Conservation (phyloP, 1,139 yeast species). For the Zygoascus sp. region DNA sequence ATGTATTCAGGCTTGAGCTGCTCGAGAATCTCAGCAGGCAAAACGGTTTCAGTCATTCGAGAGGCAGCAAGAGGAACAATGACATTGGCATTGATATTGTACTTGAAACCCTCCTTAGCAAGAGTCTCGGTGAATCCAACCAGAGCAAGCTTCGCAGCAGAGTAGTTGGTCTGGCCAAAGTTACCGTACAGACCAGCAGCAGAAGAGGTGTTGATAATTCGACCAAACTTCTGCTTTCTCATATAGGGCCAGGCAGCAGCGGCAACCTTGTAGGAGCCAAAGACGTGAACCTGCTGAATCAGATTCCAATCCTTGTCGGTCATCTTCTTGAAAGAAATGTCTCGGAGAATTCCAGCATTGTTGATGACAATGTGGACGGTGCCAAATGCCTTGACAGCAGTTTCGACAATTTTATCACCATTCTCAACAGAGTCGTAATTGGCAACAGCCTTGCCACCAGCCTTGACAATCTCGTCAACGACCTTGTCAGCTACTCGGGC, state of each 20-base stretch:
- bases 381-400: conserved; percentile 84
- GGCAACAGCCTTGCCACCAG: conserved; percentile 87
- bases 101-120: conserved; percentile 87
- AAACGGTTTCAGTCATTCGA: conserved; percentile 88
- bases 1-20: conserved; percentile 81
- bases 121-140: conserved; percentile 91
- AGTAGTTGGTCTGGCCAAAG: conserved; percentile 94
- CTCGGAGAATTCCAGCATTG: conserved; percentile 91
- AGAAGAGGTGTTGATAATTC: conserved; percentile 86
- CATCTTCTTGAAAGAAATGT: conserved; percentile 68
- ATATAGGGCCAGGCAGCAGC: conserved; percentile 92
- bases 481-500: conserved; percentile 77
- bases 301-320: conserved; percentile 70
- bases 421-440: conserved; percentile 88
- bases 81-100: conserved; percentile 78
- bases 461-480: conserved; percentile 70
- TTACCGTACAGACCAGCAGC: conserved; percentile 97
- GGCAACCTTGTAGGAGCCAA: conserved; percentile 82
- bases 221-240: conserved; percentile 78
- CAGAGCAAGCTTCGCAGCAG: conserved; percentile 87
- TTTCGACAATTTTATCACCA: conserved; percentile 80
- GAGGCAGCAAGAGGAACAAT: conserved; percentile 95
- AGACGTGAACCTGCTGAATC: conserved; percentile 81
- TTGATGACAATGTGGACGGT: conserved; percentile 84
- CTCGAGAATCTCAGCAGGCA: conserved; percentile 81